Evolutionary conservation across 495 filamentous ascomycete species (phyloP).

Genomic region (Recurvomyces mirabilis): DNA sequence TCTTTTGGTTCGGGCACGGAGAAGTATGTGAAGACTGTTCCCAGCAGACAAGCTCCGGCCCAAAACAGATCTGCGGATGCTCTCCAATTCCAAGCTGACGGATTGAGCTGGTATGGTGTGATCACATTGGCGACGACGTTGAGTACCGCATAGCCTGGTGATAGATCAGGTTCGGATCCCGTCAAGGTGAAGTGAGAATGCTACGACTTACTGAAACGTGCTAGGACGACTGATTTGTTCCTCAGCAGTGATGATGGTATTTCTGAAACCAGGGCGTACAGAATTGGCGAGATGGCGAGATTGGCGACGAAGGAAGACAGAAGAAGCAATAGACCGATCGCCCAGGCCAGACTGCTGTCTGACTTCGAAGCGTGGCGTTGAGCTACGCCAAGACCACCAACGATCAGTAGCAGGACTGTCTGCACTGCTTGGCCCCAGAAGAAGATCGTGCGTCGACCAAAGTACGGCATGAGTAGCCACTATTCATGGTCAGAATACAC

Average conservation of each 20-base stretch:
- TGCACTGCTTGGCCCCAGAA: not conserved
- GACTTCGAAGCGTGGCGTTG: not conserved
- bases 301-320: not conserved
- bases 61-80: constrained; percentile 37
- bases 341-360: not conserved
- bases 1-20: constrained; percentile 26
- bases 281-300: not conserved
- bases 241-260: not conserved
- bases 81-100: constrained; percentile 42
- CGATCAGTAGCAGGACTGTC: not conserved
- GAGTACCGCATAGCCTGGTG: not conserved
- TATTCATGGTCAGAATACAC: not conserved
- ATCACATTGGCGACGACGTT: not conserved
- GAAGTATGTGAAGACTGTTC: constrained; percentile 29
- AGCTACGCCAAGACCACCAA: not conserved
- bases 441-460: not conserved
- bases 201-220: no score
- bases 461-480: not conserved
- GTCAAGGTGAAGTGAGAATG: no score
- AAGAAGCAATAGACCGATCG: not conserved
- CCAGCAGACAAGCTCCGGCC: constrained; percentile 36
- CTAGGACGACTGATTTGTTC: not conserved
- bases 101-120: constrained; percentile 36
- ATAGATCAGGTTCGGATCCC: no score
- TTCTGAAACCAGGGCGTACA: not conserved